Evolutionary conservation across 2,329 filamentous ascomycete species (phyloP).

Genomic region (Calonectria ilicicola): DNA sequence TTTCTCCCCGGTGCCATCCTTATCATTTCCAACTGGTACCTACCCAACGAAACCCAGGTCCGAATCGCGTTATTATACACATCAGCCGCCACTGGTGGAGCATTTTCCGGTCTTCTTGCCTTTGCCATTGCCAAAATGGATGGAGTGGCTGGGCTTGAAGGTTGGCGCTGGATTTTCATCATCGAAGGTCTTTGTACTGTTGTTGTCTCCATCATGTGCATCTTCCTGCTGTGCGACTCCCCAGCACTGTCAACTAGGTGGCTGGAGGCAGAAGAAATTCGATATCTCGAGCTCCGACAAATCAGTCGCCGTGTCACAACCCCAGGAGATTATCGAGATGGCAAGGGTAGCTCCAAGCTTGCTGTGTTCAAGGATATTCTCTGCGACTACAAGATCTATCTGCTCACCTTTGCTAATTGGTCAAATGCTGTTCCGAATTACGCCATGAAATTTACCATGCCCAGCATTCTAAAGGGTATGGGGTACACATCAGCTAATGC

Average conservation of each 20-base stretch:
- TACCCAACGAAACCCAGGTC: slow-evolving; percentile 44
- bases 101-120: slow-evolving; percentile 60
- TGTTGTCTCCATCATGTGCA: slow-evolving; percentile 51
- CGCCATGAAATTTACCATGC: slow-evolving; percentile 50
- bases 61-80: slow-evolving; percentile 51
- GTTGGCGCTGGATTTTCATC: slow-evolving; percentile 67
- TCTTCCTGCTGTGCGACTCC: slow-evolving; percentile 60
- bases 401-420: slow-evolving; percentile 56
- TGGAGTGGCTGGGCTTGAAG: slow-evolving; percentile 54
- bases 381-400: slow-evolving; percentile 60
- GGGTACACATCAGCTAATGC: slow-evolving; percentile 51
- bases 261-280: slow-evolving; percentile 54
- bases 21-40: slow-evolving; percentile 49
- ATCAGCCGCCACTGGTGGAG: slow-evolving; percentile 52
- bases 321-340: slow-evolving; percentile 37
- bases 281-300: slow-evolving; percentile 53
- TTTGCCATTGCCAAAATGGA: slow-evolving; percentile 60
- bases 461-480: slow-evolving; percentile 55
- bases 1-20: slow-evolving; percentile 47
- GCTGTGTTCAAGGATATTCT: slow-evolving; percentile 53
- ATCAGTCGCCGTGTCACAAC: slow-evolving; percentile 43
- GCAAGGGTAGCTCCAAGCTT: slow-evolving; percentile 48
- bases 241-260: slow-evolving; percentile 49
- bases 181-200: slow-evolving; percentile 61
- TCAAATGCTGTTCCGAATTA: slow-evolving; percentile 53